A percentile compares a stretch with the other conserved stretches of the same genome.
phyloP scores from a whole-genome alignment of 2,329 filamentous ascomycete species.

The Dendryphion nanum region DNA sequence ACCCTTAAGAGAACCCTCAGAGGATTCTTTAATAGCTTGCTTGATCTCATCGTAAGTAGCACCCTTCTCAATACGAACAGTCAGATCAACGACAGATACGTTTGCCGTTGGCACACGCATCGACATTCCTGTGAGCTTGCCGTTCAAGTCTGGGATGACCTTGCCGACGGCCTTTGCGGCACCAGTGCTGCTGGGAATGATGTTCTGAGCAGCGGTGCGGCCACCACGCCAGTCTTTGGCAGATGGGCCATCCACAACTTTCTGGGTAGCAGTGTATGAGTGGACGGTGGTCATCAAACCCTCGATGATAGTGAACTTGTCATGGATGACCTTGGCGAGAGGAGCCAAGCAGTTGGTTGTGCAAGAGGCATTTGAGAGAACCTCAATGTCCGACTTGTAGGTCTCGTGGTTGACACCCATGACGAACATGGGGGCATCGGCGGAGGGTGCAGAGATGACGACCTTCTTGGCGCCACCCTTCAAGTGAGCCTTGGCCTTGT shows the following conservation, averaged over 20 bases:
- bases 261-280: conserved; percentile 99
- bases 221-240: conserved; percentile 99
- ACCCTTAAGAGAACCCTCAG: conserved; percentile 85
- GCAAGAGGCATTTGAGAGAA: conserved; percentile 99
- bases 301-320: conserved; percentile 97
- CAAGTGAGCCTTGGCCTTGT: conserved; percentile 93
- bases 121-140: conserved; percentile 99
- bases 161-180: conserved; percentile 99
- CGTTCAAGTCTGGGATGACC: conserved; percentile 96
- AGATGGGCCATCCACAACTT: conserved; percentile 97
- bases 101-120: conserved; percentile 99
- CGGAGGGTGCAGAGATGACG: conserved; percentile 79
- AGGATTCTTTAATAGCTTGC: conserved; percentile 77
- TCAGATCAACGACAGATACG: conserved; percentile 98
- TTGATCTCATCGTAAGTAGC: conserved; percentile 93
- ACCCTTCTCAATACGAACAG: conserved; percentile 87
- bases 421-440: conserved; percentile 99
- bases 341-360: conserved; percentile 99
- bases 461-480: conserved; percentile 97
- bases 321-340: conserved; percentile 98
- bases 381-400: conserved; percentile 86
- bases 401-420: conserved; percentile 97
- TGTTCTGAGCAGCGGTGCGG: conserved; percentile 98
- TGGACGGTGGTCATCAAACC: conserved; percentile 99
- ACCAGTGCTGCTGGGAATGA: conserved; percentile 98